Base-by-base conservation (phyloP, 2,329 filamentous ascomycete genomes). In the Clonostachys byssicola region DNA sequence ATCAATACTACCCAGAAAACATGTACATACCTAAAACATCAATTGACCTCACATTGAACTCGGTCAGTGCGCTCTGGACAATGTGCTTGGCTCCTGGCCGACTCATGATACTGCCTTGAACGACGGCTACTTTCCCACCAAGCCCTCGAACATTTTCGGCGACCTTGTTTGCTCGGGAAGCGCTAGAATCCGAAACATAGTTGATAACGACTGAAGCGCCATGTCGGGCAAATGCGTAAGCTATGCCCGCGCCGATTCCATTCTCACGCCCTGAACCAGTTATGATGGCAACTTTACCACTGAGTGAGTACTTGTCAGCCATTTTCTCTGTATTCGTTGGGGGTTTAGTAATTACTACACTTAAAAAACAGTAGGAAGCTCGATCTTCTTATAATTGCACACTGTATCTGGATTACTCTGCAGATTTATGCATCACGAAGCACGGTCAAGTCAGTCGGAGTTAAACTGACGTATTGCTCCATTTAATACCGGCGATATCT, bases 261-360 rank as follows among this genome's bases (percentile, higher is more conserved):
- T 68, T 72, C 20, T 72, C 67, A 5, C 63, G 62, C 14, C 69
- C 68, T 10, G 70, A 73, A 18, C 71, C 72, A 1, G 72, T 75
- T 9, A 75, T 56, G 36, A 75, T 68, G 49, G 71, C 71, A 1
- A 65, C 54, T 50, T 74, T 73, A 46, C 64, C 66, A 14, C 56
- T 48, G 12, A 74, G 64, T 30, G 23, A 30, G 23, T 30, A 30
- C 23, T 30, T 9, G 23, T 30, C 23, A 30, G 23, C 23, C 23
- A 30, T 30, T 30, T 30, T 10, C 8, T 30, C 23, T 30, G 9
- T 30, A 9, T 30, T 30, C 23, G 23, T 30, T 8, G 9, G 23
- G 8, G 23, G 3, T 8, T 10, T 4, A 30, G 6, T 30, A 10
- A 30, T 30, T 9, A 30, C 8, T 4, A 30, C 23, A 10, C 9